Conservation (phyloP, 1,139 yeast genomes). For the Nakaseomyces uthaithaninus region DNA sequence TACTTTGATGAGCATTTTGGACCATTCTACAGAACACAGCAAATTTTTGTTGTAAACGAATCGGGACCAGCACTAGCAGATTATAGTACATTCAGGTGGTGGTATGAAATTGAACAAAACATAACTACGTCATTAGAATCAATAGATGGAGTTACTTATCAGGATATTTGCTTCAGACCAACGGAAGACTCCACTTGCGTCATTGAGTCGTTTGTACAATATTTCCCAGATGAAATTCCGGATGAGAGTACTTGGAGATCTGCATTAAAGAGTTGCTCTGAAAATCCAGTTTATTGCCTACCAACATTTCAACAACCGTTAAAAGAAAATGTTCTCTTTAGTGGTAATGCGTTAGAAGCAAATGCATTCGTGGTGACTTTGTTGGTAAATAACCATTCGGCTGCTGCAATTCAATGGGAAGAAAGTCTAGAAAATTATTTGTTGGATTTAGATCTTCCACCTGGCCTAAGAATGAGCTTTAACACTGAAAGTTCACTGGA, state of each 20-base stretch:
- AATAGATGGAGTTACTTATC: constrained; percentile 34
- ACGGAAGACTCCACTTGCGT: constrained; percentile 65
- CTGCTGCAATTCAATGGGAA: constrained; percentile 59
- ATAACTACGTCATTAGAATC: constrained; percentile 33
- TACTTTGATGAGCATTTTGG: constrained; percentile 78
- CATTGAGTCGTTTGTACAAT: constrained; percentile 85
- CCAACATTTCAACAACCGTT: constrained; percentile 90
- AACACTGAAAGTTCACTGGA: constrained; percentile 78
- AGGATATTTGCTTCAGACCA: constrained; percentile 81
- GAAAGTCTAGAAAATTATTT: constrained; percentile 48
- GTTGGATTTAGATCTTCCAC: constrained; percentile 39
- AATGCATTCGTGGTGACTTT: constrained; percentile 71
- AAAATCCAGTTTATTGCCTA: constrained; percentile 79
- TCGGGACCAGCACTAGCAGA: constrained; percentile 49
- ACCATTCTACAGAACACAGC: constrained; percentile 86
- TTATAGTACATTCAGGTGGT: constrained; percentile 73
- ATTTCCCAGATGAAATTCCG: constrained; percentile 65
- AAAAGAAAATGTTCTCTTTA: constrained; percentile 62
- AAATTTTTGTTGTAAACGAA: constrained; percentile 65
- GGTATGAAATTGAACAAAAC: constrained; percentile 68
- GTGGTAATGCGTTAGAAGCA: constrained; percentile 51
- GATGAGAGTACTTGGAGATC: constrained; percentile 47
- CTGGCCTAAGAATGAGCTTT: constrained; percentile 59
- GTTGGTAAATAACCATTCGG: constrained; percentile 46
- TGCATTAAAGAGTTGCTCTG: constrained; percentile 52